phyloP scores from a whole-genome alignment of 2,329 filamentous ascomycete genomes.

The Bipolaris oryzae region DNA sequence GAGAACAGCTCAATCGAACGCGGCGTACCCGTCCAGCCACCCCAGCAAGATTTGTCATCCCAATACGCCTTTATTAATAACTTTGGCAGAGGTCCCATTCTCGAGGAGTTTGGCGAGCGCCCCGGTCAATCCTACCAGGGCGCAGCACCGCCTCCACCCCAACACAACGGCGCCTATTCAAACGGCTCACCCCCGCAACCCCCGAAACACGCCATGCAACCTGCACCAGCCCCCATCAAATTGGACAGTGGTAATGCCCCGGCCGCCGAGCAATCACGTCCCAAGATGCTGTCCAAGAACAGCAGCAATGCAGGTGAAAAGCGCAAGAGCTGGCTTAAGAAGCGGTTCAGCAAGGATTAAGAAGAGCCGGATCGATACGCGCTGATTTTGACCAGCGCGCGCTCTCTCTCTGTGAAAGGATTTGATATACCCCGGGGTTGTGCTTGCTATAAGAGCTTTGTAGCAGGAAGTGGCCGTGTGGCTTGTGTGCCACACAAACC shows the following conservation, averaged over 20 bases:
- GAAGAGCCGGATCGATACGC: background rate
- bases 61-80: conserved; percentile 65
- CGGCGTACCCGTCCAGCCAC: conserved; percentile 54
- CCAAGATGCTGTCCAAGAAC: conserved; percentile 33
- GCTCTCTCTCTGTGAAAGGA: background rate
- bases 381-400: background rate
- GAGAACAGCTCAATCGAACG: conserved; percentile 92
- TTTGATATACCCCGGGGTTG: background rate
- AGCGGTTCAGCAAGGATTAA: conserved; percentile 73
- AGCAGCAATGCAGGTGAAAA: conserved; percentile 56
- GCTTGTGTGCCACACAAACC: background rate
- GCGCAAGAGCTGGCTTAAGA: conserved; percentile 88
- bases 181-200: conserved; percentile 20
- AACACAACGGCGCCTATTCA: conserved; percentile 21
- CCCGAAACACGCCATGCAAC: conserved; percentile 26
- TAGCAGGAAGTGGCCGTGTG: no score
- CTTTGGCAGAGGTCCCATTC: conserved; percentile 53
- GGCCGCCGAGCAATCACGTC: conserved; percentile 15
- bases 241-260: conserved; percentile 25
- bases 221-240: conserved; percentile 33
- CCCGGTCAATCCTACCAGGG: background rate
- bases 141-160: conserved; percentile 25
- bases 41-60: conserved; percentile 46
- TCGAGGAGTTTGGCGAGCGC: conserved; percentile 47
- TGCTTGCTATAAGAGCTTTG: no score